phyloP scores from a whole-genome alignment of 768 basidiomycete genomes.

The Mycena venus region DNA sequence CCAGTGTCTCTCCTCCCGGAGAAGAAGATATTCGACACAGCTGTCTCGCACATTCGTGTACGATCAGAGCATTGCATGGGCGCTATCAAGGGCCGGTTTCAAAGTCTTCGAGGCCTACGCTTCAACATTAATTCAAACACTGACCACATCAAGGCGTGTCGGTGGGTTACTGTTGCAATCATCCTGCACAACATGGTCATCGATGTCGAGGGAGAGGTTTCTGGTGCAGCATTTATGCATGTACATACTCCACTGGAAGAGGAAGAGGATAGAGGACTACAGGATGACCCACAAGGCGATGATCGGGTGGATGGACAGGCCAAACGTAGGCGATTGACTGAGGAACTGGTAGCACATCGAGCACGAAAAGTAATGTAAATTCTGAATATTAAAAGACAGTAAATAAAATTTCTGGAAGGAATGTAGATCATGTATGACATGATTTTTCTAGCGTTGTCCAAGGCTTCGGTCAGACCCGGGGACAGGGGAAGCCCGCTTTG shows the following conservation, averaged over 20 bases:
- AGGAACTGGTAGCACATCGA: slow-evolving; percentile 35
- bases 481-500: background rate
- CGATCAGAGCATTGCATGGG: slow-evolving; percentile 55
- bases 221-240: slow-evolving; percentile 27
- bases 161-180: slow-evolving; percentile 49
- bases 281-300: slow-evolving; percentile 11
- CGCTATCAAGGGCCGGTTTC: slow-evolving; percentile 49
- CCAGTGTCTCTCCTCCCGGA: slow-evolving; percentile 42
- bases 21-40: slow-evolving; percentile 45
- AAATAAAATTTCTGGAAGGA: background rate
- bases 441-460: background rate
- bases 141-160: slow-evolving; percentile 41
- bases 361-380: slow-evolving; percentile 18
- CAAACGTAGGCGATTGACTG: slow-evolving; percentile 34
- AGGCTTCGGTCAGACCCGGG: background rate
- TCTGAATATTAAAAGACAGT: slow-evolving; percentile 6
- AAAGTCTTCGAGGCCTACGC: slow-evolving; percentile 46
- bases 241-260: slow-evolving; percentile 28
- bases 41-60: slow-evolving; percentile 44
- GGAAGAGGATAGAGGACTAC: slow-evolving; percentile 24
- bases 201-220: slow-evolving; percentile 44
- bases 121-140: slow-evolving; percentile 44
- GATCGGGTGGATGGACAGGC: slow-evolving; percentile 26
- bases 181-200: slow-evolving; percentile 52
- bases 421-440: background rate